A percentile compares a stretch with the other conserved stretches of the same genome.
phyloP scores from a whole-genome alignment of 2,329 filamentous ascomycete genomes.

The Stachybotrys chlorohalonatus region DNA sequence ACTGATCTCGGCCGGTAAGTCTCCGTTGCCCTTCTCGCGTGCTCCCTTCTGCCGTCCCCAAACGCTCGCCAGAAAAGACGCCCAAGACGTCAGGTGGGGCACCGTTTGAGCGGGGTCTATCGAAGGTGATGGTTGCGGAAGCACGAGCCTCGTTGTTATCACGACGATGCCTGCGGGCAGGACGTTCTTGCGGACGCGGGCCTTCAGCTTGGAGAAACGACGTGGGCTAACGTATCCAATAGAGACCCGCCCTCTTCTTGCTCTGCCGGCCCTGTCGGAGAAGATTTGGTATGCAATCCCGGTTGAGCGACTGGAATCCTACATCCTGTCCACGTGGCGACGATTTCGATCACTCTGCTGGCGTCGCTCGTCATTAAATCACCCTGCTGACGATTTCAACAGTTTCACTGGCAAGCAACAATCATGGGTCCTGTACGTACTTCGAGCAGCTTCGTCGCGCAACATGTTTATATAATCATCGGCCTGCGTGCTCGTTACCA shows the following conservation, averaged over 20 bases:
- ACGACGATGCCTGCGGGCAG: background rate
- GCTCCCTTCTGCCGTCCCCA: conserved; percentile 6
- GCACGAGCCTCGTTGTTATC: background rate
- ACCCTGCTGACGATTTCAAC: conserved; percentile 15
- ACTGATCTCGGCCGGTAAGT: conserved; percentile 81
- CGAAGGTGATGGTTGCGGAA: conserved; percentile 2
- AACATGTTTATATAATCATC: background rate
- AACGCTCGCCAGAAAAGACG: conserved; percentile 13
- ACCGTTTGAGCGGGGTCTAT: conserved; percentile 24
- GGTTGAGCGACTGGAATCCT: background rate
- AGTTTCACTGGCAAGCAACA: conserved; percentile 99
- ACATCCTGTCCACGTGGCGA: too few species aligned
- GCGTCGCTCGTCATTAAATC: background rate
- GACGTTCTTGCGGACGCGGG: background rate
- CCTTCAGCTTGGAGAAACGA: background rate
- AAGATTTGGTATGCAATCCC: conserved; percentile 78
- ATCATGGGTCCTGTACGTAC: conserved; percentile 95
- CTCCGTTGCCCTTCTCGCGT: conserved; percentile 7
- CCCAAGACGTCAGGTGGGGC: conserved; percentile 28
- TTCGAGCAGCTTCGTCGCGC: conserved; percentile 1
- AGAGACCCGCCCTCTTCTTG: conserved; percentile 98
- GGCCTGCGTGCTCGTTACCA: background rate
- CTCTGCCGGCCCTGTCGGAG: conserved; percentile 92
- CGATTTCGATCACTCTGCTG: too few species aligned
- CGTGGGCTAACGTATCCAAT: conserved; percentile 6